phyloP scores from a whole-genome alignment of 73 alveolate genomes.

The Tetrahymena malaccensis region DNA sequence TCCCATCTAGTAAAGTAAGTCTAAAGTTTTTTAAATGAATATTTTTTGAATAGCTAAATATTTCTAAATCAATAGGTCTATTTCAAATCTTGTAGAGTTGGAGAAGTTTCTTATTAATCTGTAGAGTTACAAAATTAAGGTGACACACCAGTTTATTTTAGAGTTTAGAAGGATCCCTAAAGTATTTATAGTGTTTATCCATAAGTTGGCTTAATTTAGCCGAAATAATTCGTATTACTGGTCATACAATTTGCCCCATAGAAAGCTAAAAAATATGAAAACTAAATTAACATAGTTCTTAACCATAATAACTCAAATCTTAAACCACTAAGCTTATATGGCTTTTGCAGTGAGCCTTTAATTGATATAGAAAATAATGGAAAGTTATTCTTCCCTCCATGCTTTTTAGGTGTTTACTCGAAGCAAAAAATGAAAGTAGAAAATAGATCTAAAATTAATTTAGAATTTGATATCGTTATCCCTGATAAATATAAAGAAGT shows the following conservation, averaged over 20 bases:
- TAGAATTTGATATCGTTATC: conserved; percentile 74
- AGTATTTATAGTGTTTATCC: conserved; percentile 87
- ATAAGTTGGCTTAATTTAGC: conserved; percentile 86
- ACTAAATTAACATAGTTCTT: conserved; percentile 71
- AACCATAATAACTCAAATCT: conserved; percentile 85
- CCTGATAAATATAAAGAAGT: conserved; percentile 85
- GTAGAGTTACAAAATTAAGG: conserved; percentile 77
- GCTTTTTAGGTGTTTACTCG: conserved; percentile 88
- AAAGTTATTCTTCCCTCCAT: conserved; percentile 94
- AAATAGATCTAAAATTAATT: conserved; percentile 82
- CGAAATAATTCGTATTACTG: conserved; percentile 78
- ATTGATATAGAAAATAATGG: conserved; percentile 78
- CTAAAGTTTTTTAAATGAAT: neutral
- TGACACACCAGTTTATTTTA: conserved; percentile 92
- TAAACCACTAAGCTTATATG: conserved; percentile 69
- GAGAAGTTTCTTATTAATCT: conserved; percentile 87
- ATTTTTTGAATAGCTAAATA: neutral
- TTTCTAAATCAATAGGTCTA: conserved; percentile 50
- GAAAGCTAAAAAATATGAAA: conserved; percentile 74
- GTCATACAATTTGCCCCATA: conserved; percentile 90
- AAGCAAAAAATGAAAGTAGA: conserved; percentile 78
- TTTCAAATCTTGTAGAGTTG: conserved; percentile 91
- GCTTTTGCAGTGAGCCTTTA: conserved; percentile 89
- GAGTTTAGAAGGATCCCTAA: conserved; percentile 77
- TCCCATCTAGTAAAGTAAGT: conserved; percentile 47